These are phyloP conservation scores for Sphaerosporella brunnea DNA, from an alignment of 495 filamentous ascomycete species.

Conservation along the genomic window DNA sequence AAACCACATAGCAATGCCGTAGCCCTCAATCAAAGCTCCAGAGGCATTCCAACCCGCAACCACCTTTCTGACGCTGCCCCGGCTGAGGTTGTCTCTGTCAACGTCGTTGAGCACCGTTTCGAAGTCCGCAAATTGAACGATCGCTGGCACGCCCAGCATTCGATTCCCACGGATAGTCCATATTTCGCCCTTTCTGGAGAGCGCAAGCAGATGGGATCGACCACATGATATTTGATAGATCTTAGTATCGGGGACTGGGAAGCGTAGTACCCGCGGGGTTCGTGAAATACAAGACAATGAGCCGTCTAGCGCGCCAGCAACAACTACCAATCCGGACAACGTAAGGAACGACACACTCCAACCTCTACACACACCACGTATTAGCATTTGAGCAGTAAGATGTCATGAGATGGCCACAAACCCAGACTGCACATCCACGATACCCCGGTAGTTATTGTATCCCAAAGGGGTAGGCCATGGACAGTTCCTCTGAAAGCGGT, in stretches of 20 bases:
- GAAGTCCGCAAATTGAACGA: constrained; percentile 11
- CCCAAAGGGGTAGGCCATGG: neutral
- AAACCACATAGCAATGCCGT: constrained; percentile 18
- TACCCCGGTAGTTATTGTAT: neutral
- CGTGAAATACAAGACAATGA: neutral
- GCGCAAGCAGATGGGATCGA: constrained; percentile 18
- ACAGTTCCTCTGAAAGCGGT: neutral
- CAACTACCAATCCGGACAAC: neutral
- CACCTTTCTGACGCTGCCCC: constrained; percentile 15
- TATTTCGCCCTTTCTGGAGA: constrained; percentile 16
- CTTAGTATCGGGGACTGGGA: neutral
- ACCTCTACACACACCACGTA: neutral
- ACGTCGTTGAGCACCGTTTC: too few relatives aligned
- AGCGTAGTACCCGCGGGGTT: neutral
- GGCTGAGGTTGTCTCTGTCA: neutral
- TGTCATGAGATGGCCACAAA: neutral
- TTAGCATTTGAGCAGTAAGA: neutral
- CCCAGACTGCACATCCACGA: constrained; percentile 2
- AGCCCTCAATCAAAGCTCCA: constrained; percentile 16
- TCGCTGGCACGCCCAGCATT: neutral
- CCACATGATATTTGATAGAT: constrained; percentile 13
- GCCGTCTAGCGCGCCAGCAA: neutral
- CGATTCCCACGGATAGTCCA: constrained; percentile 7
- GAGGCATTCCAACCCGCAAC: constrained; percentile 21
- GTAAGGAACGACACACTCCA: constrained; percentile 1